Evolutionary conservation across 2,329 filamentous ascomycete genomes (phyloP).

Genomic region (Alternaria postmessia): DNA sequence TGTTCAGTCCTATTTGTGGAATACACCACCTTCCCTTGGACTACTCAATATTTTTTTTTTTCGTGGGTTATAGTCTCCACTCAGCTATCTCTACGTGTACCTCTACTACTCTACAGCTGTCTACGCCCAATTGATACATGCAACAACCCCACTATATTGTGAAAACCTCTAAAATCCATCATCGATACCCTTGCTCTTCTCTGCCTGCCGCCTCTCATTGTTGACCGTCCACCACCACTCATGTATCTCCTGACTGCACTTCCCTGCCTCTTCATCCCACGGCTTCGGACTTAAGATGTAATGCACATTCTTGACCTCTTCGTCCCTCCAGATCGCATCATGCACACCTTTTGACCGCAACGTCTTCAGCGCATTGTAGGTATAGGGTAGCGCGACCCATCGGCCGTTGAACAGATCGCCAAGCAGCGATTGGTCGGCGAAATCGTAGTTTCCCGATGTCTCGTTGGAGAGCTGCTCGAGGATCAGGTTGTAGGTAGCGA

Average conservation of each 20-base stretch:
- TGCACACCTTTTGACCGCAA: conserved; percentile 64
- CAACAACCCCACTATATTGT: not conserved
- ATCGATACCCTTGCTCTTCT: conserved; percentile 58
- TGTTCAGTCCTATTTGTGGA: not conserved
- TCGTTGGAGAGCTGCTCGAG: conserved; percentile 56
- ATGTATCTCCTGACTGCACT: conserved; percentile 59
- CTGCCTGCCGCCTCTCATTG: conserved; percentile 57
- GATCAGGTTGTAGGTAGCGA: conserved; percentile 62
- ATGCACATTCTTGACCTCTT: conserved; percentile 68
- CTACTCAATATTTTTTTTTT: not conserved
- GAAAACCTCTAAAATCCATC: conserved; percentile 58
- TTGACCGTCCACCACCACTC: conserved; percentile 67
- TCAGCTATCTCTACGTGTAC: not conserved
- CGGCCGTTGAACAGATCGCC: conserved; percentile 65
- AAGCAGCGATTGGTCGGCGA: conserved; percentile 67
- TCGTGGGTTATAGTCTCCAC: not conserved
- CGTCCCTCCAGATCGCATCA: conserved; percentile 67
- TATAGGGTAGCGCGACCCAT: conserved; percentile 67
- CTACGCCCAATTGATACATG: not conserved
- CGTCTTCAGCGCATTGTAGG: conserved; percentile 70
- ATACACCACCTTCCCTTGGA: not conserved
- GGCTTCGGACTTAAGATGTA: conserved; percentile 70
- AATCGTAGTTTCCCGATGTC: conserved; percentile 62
- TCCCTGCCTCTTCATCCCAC: conserved; percentile 64
- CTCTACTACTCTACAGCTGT: not conserved